Conservation (phyloP, 2,329 filamentous ascomycete genomes). For the Cytospora piceicola region DNA sequence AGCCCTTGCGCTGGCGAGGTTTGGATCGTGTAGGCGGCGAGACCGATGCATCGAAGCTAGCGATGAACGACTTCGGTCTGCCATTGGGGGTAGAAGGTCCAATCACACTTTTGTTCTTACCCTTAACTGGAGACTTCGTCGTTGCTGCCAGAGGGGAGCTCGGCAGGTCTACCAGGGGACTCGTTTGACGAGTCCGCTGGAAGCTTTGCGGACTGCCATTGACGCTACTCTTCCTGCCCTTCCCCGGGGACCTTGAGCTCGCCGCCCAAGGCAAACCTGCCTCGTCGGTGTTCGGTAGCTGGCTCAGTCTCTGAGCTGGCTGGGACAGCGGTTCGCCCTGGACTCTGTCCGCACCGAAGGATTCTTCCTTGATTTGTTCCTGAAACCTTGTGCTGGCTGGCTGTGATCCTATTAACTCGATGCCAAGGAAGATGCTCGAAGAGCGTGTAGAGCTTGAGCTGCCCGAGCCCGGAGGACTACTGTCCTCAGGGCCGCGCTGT, state of each 20-base stretch:
- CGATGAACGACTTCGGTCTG: conserved; percentile 6
- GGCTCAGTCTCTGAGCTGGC: conserved; percentile 2
- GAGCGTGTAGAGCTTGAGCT: conserved; percentile 23
- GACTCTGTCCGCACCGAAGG: background rate
- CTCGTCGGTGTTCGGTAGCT: conserved; percentile 2
- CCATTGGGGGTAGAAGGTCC: conserved; percentile 10
- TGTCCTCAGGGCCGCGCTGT: background rate
- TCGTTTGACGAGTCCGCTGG: conserved; percentile 11
- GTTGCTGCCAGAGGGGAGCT: conserved; percentile 3
- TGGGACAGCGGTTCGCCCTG: conserved; percentile 4
- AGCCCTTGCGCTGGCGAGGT: conserved; percentile 1
- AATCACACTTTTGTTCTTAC: background rate
- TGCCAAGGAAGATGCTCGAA: conserved; percentile 25
- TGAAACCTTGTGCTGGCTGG: conserved; percentile 13
- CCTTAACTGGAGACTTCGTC: background rate
- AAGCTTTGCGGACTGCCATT: conserved; percentile 13
- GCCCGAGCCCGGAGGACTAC: conserved; percentile 8
- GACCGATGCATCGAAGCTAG: conserved; percentile 24
- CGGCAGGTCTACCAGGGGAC: conserved; percentile 2
- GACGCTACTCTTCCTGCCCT: background rate
- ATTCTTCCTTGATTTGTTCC: conserved; percentile 23
- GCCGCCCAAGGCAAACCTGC: background rate
- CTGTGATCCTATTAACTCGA: conserved; percentile 26
- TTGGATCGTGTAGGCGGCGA: conserved; percentile 21
- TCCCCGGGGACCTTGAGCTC: background rate